Conservation (phyloP, 2,329 filamentous ascomycete species). For the Diplodia seriata region DNA sequence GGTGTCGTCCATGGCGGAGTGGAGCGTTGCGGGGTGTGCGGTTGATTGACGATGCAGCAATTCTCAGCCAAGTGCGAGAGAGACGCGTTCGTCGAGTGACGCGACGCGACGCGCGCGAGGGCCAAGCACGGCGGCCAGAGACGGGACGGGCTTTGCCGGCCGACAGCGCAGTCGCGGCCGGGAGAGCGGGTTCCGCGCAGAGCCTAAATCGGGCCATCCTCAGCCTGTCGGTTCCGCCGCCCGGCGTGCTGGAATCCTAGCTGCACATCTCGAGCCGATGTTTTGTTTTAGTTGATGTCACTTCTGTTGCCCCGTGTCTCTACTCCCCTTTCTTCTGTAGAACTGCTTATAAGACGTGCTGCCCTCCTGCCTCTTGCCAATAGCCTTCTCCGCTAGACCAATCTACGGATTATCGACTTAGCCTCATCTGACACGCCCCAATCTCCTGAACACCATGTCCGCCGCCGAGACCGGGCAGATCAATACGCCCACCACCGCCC, state of each 20-base stretch:
- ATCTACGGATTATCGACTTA: constrained; percentile 17
- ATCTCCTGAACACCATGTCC: constrained; percentile 32
- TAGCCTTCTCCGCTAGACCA: constrained; percentile 20
- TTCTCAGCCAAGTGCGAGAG: background rate
- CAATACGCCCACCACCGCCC: constrained; percentile 5
- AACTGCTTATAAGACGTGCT: background rate
- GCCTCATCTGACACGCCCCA: constrained; percentile 26
- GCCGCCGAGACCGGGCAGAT: constrained; percentile 32
- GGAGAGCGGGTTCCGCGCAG: background rate
- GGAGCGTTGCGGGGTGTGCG: constrained; percentile 17
- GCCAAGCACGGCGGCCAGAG: constrained; percentile 1
- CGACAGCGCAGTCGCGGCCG: background rate
- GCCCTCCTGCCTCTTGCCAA: background rate
- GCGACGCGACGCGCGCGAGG: constrained; percentile 35
- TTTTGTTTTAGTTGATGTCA: constrained; percentile 7
- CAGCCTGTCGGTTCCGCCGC: constrained; percentile 3
- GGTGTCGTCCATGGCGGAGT: constrained; percentile 56
- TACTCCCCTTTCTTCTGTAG: background rate
- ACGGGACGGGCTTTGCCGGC: no score
- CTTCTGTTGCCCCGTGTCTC: background rate
- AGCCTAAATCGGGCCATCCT: constrained; percentile 5
- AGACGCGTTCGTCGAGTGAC: constrained; percentile 14
- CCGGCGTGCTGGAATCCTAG: constrained; percentile 13
- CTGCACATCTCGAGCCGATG: background rate
- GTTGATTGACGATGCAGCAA: constrained; percentile 20